Percentiles rank a stretch among this genome's conserved stretches.
phyloP scores from a whole-genome alignment of 2,329 filamentous ascomycete species.

The Ceratocystis variospora region DNA sequence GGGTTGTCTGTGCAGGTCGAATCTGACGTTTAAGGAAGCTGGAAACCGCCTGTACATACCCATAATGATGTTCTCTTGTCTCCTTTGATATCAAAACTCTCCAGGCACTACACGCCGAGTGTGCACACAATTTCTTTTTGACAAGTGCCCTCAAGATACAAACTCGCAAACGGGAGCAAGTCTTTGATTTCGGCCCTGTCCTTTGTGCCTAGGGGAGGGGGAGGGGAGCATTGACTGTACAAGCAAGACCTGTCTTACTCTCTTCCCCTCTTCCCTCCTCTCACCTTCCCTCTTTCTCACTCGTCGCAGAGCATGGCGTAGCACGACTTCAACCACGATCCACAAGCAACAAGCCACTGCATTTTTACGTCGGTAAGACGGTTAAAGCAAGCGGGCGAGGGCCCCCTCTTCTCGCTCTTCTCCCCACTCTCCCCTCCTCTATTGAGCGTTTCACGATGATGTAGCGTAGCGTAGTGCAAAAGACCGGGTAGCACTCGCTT shows the following conservation, averaged over 20 bases:
- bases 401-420: not conserved
- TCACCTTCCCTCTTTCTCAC: not conserved
- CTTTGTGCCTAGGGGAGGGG: no score
- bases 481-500: not conserved
- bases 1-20: no score
- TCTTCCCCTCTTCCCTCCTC: not conserved
- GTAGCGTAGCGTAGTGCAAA: not conserved
- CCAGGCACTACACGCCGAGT: not conserved
- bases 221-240: not conserved
- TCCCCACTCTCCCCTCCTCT: not conserved
- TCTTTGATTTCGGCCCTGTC: not conserved
- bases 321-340: not conserved
- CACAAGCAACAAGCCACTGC: not conserved
- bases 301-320: not conserved
- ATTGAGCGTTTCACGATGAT: not conserved
- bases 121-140: not conserved
- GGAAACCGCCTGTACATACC: not conserved
- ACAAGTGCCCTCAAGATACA: not conserved
- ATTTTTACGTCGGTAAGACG: not conserved
- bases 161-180: not conserved
- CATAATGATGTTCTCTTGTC: not conserved
- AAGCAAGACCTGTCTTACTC: not conserved
- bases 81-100: not conserved
- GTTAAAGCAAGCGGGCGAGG: slow-evolving; percentile 2
- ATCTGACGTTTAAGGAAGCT: not conserved